These are phyloP conservation scores for Citeromyces hawaiiensis DNA, from an alignment of 1,139 yeast genomes.

Conservation along the genomic window DNA sequence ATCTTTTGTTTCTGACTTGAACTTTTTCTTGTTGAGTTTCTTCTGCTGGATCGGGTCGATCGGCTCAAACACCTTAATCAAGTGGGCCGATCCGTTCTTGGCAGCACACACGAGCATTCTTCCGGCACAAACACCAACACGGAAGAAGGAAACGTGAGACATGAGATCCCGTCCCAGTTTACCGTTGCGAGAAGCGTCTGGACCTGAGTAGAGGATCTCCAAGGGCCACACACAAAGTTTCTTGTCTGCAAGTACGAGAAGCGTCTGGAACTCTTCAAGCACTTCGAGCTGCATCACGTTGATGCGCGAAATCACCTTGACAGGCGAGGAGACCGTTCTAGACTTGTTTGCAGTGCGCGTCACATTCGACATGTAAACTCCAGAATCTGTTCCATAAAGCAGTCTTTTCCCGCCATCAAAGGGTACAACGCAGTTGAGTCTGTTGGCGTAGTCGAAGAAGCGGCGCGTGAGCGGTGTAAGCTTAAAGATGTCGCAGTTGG, in stretches of 20 bases:
- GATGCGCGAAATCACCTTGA: constrained; percentile 61
- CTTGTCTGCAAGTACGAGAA: constrained; percentile 75
- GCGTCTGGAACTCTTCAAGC: constrained; percentile 78
- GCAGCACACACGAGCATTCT: constrained; percentile 84
- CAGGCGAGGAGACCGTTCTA: constrained; percentile 55
- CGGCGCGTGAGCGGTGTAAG: constrained; percentile 61
- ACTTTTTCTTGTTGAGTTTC: constrained; percentile 50
- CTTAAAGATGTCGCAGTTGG: constrained; percentile 63
- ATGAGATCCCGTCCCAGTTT: constrained; percentile 68
- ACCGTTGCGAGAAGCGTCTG: constrained; percentile 52
- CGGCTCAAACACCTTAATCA: constrained; percentile 82
- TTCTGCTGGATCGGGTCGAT: constrained; percentile 39
- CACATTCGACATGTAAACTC: constrained; percentile 68
- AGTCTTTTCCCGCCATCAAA: constrained; percentile 91
- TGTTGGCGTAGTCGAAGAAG: constrained; percentile 57
- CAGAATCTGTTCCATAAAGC: constrained; percentile 84
- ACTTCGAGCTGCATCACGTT: constrained; percentile 87
- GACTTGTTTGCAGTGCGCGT: constrained; percentile 17
- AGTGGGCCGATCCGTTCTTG: constrained; percentile 58
- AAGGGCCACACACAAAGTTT: constrained; percentile 74
- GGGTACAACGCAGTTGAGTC: constrained; percentile 86
- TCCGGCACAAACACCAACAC: constrained; percentile 88
- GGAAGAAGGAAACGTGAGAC: constrained; percentile 78
- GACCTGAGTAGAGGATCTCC: constrained; percentile 34
- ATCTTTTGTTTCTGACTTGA: constrained; percentile 59